Base-by-base conservation (phyloP, 2,329 filamentous ascomycete genomes). In the Hirsutella minnesotensis region DNA sequence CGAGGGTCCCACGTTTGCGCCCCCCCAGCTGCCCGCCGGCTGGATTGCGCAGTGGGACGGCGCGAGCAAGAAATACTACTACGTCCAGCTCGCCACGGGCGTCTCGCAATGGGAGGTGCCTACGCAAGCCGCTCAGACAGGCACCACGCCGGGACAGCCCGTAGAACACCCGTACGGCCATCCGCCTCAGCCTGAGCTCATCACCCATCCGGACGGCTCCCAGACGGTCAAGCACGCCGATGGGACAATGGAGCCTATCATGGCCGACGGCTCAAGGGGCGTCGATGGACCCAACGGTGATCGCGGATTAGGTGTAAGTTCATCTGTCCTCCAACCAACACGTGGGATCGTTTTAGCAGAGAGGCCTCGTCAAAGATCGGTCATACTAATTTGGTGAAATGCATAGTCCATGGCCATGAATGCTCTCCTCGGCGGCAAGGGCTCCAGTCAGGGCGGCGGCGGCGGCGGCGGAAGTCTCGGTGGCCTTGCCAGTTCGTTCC, bases 71-170 rank as follows among this genome's bases (percentile, higher is more conserved):
- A 81, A 81, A 59, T 83, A 82, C 58, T 83, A 83, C 60, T 83
- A 77, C 58, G 81, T 86, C 40, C 80, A 85, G 60, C 73, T 86
- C 43, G 79, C 78, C 42, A 85, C 81, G 8, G 81, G 81, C 39
- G 69, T 76, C 31, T 83, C 81, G 48, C 81, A 85, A 61, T 86
- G 82, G 81, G 81, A 85, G n/a, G 71, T 74, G 27, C 81, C 81
- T 27, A 84, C 77, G 13, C 68, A 77, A 45, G 70, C 79, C 40
- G 79, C 75, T 8, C 77, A 75, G 37, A 71, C 74, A 19, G 76
- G 78, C 47, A 77, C 67, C 55, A 79, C 75, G 31, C 79, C 75
- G 38, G 72, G 65, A 47, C 70, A 69, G 44, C 66, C 60, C 42
- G 53, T 58, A 46, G 75, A 81, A 18, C 79, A 83, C 52, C 80